Conservation (phyloP, 345 rosid genomes). For the Eucalyptus regnans region DNA sequence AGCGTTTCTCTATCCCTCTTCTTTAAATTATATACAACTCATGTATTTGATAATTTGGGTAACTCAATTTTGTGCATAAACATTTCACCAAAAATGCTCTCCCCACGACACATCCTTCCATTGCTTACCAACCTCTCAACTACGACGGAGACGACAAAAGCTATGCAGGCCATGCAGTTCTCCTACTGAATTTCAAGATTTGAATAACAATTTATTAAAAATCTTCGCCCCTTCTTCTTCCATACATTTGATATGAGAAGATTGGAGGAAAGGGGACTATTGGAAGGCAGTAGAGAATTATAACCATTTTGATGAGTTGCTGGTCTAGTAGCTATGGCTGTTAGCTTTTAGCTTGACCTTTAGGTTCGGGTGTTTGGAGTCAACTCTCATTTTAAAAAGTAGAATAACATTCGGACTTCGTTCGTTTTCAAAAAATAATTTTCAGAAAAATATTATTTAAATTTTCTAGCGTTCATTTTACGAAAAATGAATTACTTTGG, state of each 20-base stretch:
- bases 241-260: not conserved
- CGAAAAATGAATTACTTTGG: no score
- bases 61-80: no score
- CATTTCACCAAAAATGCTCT: not conserved
- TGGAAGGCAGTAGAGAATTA: not conserved
- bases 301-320: not conserved
- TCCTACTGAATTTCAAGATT: not conserved
- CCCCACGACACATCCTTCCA: not conserved
- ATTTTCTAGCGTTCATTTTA: no score
- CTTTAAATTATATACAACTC: no score
- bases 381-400: not conserved
- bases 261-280: not conserved
- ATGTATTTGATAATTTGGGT: no score
- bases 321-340: not conserved
- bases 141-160: not conserved
- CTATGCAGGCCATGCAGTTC: not conserved
- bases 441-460: no score
- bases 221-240: not conserved
- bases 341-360: not conserved
- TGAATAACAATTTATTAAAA: no score
- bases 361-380: not conserved
- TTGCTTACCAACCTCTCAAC: not conserved
- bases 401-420: no score
- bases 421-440: no score
- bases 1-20: no score